Evolutionary conservation across 2,329 filamentous ascomycete genomes (phyloP).

Genomic region (Fusarium sp.): DNA sequence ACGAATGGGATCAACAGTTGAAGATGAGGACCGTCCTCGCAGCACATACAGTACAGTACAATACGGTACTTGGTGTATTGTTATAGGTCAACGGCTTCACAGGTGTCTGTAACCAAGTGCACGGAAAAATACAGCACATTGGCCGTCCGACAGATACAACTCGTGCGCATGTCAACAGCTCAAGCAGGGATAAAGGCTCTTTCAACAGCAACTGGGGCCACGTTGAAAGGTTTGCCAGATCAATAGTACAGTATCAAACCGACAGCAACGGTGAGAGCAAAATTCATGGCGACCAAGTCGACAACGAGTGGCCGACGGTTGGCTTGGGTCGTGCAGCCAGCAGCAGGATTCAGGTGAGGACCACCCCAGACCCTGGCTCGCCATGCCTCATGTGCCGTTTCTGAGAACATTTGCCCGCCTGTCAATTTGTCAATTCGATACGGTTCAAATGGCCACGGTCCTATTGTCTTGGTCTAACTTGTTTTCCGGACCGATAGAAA

Average conservation of each 20-base stretch:
- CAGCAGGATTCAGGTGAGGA: constrained; percentile 47
- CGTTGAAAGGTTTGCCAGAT: constrained; percentile 38
- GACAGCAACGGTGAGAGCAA: constrained; percentile 44
- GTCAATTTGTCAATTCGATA: constrained; percentile 22
- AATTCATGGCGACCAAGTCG: constrained; percentile 37
- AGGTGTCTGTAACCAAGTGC: constrained; percentile 4
- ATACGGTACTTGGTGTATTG: neutral
- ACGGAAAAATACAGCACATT: constrained; percentile 19
- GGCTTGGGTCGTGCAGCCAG: constrained; percentile 45
- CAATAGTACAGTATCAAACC: constrained; percentile 42
- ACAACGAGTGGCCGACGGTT: constrained; percentile 39
- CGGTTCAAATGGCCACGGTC: constrained; percentile 3
- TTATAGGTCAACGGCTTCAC: constrained; percentile 8
- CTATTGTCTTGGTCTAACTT: constrained; percentile 3
- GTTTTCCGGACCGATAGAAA: constrained; percentile 1
- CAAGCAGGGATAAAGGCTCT: constrained; percentile 27
- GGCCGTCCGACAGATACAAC: constrained; percentile 18
- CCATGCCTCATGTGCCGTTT: constrained; percentile 38
- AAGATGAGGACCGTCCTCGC: constrained; percentile 12
- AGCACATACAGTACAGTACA: neutral
- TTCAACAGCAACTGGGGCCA: constrained; percentile 42
- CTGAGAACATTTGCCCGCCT: constrained; percentile 27
- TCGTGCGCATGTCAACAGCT: constrained; percentile 21
- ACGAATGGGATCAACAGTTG: constrained; percentile 21
- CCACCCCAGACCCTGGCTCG: constrained; percentile 38